These are phyloP conservation scores for Fraxinus xanthoxyloides DNA, from an alignment of 305 asterid species.

Conservation along the genomic window DNA sequence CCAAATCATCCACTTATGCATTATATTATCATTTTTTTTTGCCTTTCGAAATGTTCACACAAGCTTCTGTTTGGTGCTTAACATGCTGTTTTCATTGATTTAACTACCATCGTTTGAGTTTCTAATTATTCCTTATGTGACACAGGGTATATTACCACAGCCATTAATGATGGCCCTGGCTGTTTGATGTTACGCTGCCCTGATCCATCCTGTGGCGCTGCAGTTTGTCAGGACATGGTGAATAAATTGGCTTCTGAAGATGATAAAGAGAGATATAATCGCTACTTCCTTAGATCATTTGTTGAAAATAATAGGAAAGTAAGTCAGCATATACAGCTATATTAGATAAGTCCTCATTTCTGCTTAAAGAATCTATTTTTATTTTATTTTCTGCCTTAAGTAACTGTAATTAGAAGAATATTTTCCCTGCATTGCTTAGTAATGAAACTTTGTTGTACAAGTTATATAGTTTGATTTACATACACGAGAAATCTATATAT, in stretches of 20 bases:
- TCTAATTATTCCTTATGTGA: conserved; percentile 19
- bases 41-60: background rate
- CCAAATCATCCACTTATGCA: background rate
- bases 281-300: conserved; percentile 63
- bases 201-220: conserved; percentile 74
- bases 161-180: conserved; percentile 77
- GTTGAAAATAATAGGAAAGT: conserved; percentile 75
- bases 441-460: background rate
- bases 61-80: background rate
- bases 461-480: background rate
- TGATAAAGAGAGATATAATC: conserved; percentile 50
- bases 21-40: background rate
- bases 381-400: background rate
- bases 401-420: background rate
- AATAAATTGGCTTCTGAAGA: conserved; percentile 48
- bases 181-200: conserved; percentile 78
- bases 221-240: conserved; percentile 73
- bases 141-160: conserved; percentile 64
- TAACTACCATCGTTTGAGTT: background rate
- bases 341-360: conserved; percentile 2
- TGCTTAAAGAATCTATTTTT: background rate
- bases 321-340: conserved; percentile 25
- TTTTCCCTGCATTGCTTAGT: background rate
- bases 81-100: background rate
- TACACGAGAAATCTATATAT: background rate